phyloP scores from a whole-genome alignment of 352 stramenopile genomes.

The Thraustotheca clavata region DNA sequence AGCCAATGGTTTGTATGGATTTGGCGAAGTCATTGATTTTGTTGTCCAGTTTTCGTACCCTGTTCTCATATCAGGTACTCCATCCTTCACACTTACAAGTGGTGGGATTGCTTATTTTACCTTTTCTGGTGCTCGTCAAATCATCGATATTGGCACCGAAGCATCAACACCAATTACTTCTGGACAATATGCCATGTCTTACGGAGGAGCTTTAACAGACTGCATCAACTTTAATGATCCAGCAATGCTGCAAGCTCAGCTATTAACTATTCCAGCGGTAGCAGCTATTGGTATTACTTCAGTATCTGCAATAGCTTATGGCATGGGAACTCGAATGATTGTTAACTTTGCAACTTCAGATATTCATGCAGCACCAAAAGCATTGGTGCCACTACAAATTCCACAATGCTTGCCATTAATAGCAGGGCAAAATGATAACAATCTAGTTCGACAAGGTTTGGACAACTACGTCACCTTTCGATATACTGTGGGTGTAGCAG shows the following conservation, averaged over 20 bases:
- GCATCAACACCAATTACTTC: slow-evolving; percentile 41
- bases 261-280: slow-evolving; percentile 38
- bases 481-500: slow-evolving; percentile 34
- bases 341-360: slow-evolving; percentile 45
- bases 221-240: slow-evolving; percentile 53
- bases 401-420: slow-evolving; percentile 51
- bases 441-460: slow-evolving; percentile 30
- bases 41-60: slow-evolving; percentile 52
- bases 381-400: slow-evolving; percentile 31
- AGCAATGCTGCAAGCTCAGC: slow-evolving; percentile 33
- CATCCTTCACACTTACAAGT: slow-evolving; percentile 41
- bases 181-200: slow-evolving; percentile 52
- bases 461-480: slow-evolving; percentile 48
- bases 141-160: slow-evolving; percentile 56
- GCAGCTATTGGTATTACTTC: slow-evolving; percentile 43
- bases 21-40: slow-evolving; percentile 63
- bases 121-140: slow-evolving; percentile 42
- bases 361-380: slow-evolving; percentile 33
- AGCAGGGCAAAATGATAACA: slow-evolving; percentile 28
- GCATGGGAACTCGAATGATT: slow-evolving; percentile 52
- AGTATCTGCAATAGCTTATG: slow-evolving; percentile 31
- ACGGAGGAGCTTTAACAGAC: slow-evolving; percentile 28
- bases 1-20: slow-evolving; percentile 35
- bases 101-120: slow-evolving; percentile 40
- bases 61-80: slow-evolving; percentile 36